Evolutionary conservation across 1,284 basidiomycete genomes (phyloP).

Genomic region (Ceratorhiza oryzae-sativae): DNA sequence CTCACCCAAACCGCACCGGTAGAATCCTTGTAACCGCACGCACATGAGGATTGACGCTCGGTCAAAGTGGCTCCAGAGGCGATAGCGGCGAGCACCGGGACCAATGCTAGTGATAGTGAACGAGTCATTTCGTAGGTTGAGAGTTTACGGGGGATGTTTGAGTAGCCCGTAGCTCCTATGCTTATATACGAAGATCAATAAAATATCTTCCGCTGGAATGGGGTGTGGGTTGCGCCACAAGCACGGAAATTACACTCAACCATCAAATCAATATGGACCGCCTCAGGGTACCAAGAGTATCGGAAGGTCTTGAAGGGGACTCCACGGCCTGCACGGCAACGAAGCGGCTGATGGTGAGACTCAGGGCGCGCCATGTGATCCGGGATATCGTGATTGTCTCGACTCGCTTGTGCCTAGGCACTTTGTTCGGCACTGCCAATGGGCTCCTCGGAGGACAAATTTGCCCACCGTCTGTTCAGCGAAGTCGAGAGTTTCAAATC

Average conservation of each 20-base stretch:
- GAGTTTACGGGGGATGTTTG: not conserved
- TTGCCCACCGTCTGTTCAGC: too few relatives aligned
- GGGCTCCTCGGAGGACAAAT: too few relatives aligned
- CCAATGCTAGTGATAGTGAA: slow-evolving; percentile 1
- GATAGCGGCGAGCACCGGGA: not conserved
- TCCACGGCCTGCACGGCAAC: too few relatives aligned
- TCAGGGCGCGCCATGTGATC: too few relatives aligned
- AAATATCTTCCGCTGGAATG: too few relatives aligned
- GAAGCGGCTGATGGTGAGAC: too few relatives aligned
- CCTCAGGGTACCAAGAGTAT: not conserved
- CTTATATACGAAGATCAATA: not conserved
- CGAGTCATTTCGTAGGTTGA: slow-evolving; percentile 32
- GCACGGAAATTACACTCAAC: not conserved
- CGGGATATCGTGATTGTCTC: not conserved
- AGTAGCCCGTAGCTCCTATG: not conserved
- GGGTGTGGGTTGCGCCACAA: too few relatives aligned
- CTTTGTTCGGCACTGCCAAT: too few relatives aligned
- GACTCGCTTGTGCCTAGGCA: not conserved
- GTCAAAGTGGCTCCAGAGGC: slow-evolving; percentile 19
- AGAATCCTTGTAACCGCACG: slow-evolving; percentile 43
- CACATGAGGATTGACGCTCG: slow-evolving; percentile 39
- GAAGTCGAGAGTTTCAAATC: too few relatives aligned
- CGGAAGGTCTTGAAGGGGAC: too few relatives aligned
- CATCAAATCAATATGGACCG: not conserved
- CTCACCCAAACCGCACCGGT: slow-evolving; percentile 42